Percentiles rank a stretch among this genome's conserved stretches.
Evolutionary conservation across 108 stramenopile species (phyloP).

Genomic region (Poteriospumella lacustris): DNA sequence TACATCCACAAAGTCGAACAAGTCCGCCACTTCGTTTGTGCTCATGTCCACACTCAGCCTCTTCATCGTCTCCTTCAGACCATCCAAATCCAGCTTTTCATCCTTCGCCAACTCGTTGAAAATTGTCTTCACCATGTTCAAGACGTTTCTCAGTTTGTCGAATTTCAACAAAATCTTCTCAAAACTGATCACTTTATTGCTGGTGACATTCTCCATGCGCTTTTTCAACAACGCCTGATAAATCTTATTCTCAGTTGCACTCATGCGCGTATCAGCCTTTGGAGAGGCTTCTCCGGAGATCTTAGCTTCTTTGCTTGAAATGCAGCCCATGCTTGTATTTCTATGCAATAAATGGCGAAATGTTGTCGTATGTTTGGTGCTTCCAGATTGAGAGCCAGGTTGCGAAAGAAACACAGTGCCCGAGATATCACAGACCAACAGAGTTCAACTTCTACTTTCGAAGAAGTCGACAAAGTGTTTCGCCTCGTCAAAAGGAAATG

Average conservation of each 20-base stretch:
- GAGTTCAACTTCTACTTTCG: too few species aligned
- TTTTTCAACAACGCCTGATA: slow-evolving; percentile 19
- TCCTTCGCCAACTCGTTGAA: neutral
- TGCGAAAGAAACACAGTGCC: too few species aligned
- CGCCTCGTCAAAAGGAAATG: too few species aligned
- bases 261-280: neutral
- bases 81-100: neutral
- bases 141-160: slow-evolving; percentile 13
- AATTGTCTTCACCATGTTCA: slow-evolving; percentile 1
- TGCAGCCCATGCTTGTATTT: too few species aligned
- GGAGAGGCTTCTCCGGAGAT: too few species aligned
- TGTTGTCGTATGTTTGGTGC: too few species aligned
- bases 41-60: slow-evolving; percentile 10
- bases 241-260: slow-evolving; percentile 12
- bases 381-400: too few species aligned
- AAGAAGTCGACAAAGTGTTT: too few species aligned
- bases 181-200: neutral
- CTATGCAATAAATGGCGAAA: too few species aligned
- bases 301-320: too few species aligned
- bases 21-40: neutral
- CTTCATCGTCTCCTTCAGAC: slow-evolving; percentile 7
- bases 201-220: neutral
- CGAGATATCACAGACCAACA: too few species aligned
- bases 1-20: slow-evolving; percentile 29
- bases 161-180: slow-evolving; percentile 12